Conservation (phyloP, 345 rosid genomes). For the Eucalyptus grandis region DNA sequence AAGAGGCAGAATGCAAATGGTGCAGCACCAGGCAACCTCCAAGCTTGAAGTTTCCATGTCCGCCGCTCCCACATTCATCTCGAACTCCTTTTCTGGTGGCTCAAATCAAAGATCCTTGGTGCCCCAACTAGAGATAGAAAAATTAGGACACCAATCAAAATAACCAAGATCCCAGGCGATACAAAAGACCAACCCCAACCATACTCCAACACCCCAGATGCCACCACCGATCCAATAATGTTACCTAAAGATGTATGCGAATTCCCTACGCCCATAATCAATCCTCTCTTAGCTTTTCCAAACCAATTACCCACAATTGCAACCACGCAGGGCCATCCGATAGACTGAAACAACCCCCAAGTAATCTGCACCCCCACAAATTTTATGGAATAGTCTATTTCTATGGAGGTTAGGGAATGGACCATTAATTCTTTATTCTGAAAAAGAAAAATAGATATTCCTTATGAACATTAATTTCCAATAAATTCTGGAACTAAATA, state of each 20-base stretch:
- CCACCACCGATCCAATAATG: slow-evolving; percentile 63
- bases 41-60: slow-evolving; percentile 28
- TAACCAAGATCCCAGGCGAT: slow-evolving; percentile 62
- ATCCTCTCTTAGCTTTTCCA: slow-evolving; percentile 80
- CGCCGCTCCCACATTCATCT: slow-evolving; percentile 27
- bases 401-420: no score
- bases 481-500: no score
- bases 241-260: slow-evolving; percentile 87
- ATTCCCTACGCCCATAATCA: slow-evolving; percentile 71
- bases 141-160: slow-evolving; percentile 46
- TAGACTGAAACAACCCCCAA: slow-evolving; percentile 84
- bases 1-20: slow-evolving; percentile 80
- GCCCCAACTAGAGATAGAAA: slow-evolving; percentile 56
- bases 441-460: no score
- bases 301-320: slow-evolving; percentile 87
- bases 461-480: no score
- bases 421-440: no score
- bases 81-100: slow-evolving; percentile 30
- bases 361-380: slow-evolving; percentile 58
- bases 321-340: slow-evolving; percentile 95
- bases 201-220: slow-evolving; percentile 60
- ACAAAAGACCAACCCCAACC: slow-evolving; percentile 99
- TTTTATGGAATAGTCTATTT: no score
- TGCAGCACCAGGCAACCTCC: slow-evolving; percentile 85
- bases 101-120: slow-evolving; percentile 66